Evolutionary conservation across 2,329 filamentous ascomycete species (phyloP), one percentile per base, ranked within the genome.

Genomic region (Pseudonectria buxi): DNA sequence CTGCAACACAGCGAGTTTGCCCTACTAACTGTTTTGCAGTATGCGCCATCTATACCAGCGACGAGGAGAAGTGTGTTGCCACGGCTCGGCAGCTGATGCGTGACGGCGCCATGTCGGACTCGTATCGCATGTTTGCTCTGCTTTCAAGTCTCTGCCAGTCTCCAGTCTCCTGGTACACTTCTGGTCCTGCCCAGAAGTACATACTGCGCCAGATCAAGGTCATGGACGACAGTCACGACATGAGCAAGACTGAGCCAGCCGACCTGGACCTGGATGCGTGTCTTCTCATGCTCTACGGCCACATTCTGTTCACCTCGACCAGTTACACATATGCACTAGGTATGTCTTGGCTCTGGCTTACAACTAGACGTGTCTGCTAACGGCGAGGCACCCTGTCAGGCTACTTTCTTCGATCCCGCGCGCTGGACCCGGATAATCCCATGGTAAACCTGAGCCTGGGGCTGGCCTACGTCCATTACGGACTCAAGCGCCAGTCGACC

Each of bases 171-270:
- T 86, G 83, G 69, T 95, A 90, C 59, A 82, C 82, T 33, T 82
- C 83, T 3, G 84, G 86, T 0, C 81, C 86, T 0, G 81, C 83
- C 14, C 88, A 95, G 59, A 96, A 96, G 58, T 94, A 86, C 55
- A 80, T 96, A 51, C 71, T 95, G 39, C 81, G 92, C 4, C 87
- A 94, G 61, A 86, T 98, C 62, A 94, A 94, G 59, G 78, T 80
- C 4, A 85, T 94, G 67, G 92, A 98, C 82, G 29, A 67, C 62
- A 67, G 73, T 11, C 64, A 70, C 11, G 63, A 69, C 27, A 60
- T 64, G 18, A 58, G 61, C 36, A 59, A 58, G 3, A 37, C 35
- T 1, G 35, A 43, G 51, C 58, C 26, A 43, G 58, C 46, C 15
- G 53, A 46, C 30, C 30, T 33, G 27, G 24, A 28, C 11, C 70